Percentiles rank a stretch among this genome's conserved stretches.
Conservation (phyloP, 78 protist species). For the Chrysochromulina tobinii region DNA sequence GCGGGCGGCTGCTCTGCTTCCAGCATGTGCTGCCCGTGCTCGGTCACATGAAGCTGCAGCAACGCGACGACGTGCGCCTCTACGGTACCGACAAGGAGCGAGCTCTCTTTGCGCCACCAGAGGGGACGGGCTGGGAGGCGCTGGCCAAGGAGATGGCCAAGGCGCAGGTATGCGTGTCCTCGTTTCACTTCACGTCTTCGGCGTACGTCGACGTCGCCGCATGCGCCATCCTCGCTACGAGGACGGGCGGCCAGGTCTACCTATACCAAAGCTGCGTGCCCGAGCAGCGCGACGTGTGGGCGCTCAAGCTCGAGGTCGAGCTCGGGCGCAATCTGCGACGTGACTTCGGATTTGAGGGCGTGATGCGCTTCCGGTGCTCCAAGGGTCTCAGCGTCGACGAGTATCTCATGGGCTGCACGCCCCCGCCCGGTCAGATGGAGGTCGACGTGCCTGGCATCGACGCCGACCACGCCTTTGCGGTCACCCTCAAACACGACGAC, state of each 20-base stretch:
- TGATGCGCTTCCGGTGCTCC: conserved; percentile 38
- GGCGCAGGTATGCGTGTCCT: background rate
- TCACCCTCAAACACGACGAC: conserved; percentile 26
- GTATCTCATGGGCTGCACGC: background rate
- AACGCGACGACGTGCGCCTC: conserved; percentile 51
- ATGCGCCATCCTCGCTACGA: background rate
- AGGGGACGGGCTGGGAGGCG: conserved; percentile 1
- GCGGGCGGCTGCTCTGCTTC: conserved; percentile 20
- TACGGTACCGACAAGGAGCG: conserved; percentile 62
- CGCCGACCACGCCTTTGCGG: background rate
- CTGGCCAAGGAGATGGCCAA: conserved; percentile 2
- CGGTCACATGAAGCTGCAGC: conserved; percentile 36
- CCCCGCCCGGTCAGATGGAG: too few species aligned
- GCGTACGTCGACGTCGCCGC: background rate
- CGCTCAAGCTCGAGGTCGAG: conserved; percentile 6
- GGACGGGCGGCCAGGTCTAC: conserved; percentile 48
- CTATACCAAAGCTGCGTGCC: conserved; percentile 22
- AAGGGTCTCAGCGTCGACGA: conserved; percentile 15
- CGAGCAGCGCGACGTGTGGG: conserved; percentile 3
- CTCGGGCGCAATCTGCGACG: background rate
- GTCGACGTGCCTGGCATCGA: conserved; percentile 16
- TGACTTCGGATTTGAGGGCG: conserved; percentile 41
- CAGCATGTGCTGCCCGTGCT: background rate
- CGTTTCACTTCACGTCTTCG: background rate
- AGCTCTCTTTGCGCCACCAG: background rate